phyloP scores from a whole-genome alignment of 176 grass and related monocot species.

The Coix lacrymajobi region DNA sequence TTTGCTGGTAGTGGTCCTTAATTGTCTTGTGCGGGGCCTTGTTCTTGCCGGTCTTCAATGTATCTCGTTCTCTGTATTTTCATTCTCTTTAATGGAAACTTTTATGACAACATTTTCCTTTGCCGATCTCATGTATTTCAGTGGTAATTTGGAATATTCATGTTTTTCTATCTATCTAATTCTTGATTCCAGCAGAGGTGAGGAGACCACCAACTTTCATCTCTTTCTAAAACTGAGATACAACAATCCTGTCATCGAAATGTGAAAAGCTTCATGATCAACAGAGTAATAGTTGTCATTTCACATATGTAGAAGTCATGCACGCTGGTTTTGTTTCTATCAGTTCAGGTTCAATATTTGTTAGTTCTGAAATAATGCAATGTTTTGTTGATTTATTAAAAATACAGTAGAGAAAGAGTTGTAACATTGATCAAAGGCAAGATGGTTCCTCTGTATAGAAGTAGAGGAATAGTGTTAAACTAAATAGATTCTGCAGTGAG shows the following conservation, averaged over 20 bases:
- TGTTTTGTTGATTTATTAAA: background rate
- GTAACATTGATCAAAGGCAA: background rate
- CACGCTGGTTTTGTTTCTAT: background rate
- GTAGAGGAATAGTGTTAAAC: too few species aligned
- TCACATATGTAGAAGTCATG: background rate
- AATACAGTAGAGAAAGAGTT: background rate
- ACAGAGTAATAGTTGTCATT: slow-evolving; percentile 7
- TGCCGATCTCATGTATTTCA: too few species aligned
- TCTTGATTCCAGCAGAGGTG: slow-evolving; percentile 91
- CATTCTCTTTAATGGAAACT: too few species aligned
- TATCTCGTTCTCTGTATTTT: too few species aligned
- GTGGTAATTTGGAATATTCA: too few species aligned
- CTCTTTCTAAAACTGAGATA: slow-evolving; percentile 34
- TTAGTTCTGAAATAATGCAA: background rate
- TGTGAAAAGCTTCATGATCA: slow-evolving; percentile 19
- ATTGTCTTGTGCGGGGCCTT: too few species aligned
- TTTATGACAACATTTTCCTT: too few species aligned
- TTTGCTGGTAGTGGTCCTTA: too few species aligned
- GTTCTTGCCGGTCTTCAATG: too few species aligned
- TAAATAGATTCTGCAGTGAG: background rate
- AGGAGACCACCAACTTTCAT: slow-evolving; percentile 81
- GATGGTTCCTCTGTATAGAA: too few species aligned
- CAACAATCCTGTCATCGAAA: slow-evolving; percentile 23
- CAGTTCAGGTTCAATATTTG: background rate
- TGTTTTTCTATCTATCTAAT: too few species aligned